Base-by-base conservation (phyloP, 257 asterid genomes). In the Avicennia marina region DNA sequence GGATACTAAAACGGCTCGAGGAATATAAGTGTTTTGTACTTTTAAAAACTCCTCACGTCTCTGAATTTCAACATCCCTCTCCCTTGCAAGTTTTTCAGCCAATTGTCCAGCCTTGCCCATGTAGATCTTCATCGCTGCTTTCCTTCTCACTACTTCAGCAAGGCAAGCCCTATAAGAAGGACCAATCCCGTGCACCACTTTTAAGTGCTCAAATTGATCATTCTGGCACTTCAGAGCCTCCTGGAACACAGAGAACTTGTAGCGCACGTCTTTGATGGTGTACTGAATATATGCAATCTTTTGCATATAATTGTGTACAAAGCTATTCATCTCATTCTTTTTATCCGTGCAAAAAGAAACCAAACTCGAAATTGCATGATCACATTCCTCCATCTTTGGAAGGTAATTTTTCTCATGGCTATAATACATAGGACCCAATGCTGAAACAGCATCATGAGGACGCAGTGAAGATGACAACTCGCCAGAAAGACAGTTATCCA, bases 381-480 rank as follows among this genome's bases (percentile, higher is more conserved):
- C 96, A 55, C 94, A 81, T 40, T 79, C 76, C 60, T 76, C 86
- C 89, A 90, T 90, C 80, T 77, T 90, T 20, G 94, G 96, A 53
- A 90, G 85, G 70, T 76, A 79, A 72, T 59, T 83, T 62, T 78
- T 79, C 26, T 83, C 94, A 32, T 90, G 98, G 75, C 82, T 76
- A 40, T 85, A 89, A 57, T 90, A 90, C 86, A 90, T 87, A 10
- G 95, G 95, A 58, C 98, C 98, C 84, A 87, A 66, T 16, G 96
- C 98, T 1, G 95, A 90, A 78, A 87, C 98, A 43, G 98, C 96
- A 76, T 90, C 98, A 63, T 87, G 98, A 49, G 98, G 98, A 47
- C 98, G 96, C 60, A 90, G 82, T 32, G 96, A 83, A 63, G 96
- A 79, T 32, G 95, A 70, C 61, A 85, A 63, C 71, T 85, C 78